These are phyloP conservation scores for Verticillium longisporum DNA, from an alignment of 2,329 filamentous ascomycete genomes.

Conservation along the genomic window DNA sequence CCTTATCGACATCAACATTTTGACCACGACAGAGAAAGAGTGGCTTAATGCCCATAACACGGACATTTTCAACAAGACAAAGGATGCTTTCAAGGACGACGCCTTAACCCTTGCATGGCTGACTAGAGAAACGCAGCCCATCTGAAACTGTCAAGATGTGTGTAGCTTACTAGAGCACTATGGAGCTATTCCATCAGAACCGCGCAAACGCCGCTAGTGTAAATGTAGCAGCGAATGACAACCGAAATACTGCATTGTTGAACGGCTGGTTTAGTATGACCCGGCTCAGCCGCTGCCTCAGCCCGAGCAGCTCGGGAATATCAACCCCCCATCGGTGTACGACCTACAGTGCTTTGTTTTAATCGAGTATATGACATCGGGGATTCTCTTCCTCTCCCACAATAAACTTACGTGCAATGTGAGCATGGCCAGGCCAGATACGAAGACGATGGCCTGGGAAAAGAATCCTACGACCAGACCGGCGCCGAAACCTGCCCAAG, in stretches of 20 bases:
- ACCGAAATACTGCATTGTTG: conserved; percentile 7
- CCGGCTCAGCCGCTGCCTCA: conserved; percentile 23
- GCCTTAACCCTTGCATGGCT: conserved; percentile 71
- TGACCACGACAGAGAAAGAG: conserved; percentile 67
- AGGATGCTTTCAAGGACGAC: conserved; percentile 67
- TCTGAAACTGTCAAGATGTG: conserved; percentile 18
- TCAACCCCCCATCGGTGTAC: conserved; percentile 25
- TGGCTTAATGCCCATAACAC: conserved; percentile 86
- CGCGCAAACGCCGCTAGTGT: conserved; percentile 48
- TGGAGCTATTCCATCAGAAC: conserved; percentile 30
- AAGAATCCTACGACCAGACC: conserved; percentile 64
- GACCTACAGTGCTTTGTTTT: conserved; percentile 14
- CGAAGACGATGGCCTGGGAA: conserved; percentile 60
- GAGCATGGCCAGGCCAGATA: conserved; percentile 59
- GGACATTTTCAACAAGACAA: conserved; percentile 77
- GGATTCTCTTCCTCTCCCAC: background rate
- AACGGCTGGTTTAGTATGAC: conserved; percentile 4
- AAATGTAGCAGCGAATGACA: conserved; percentile 66
- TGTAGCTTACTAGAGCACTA: background rate
- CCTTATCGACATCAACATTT: conserved; percentile 66
- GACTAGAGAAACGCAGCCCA: conserved; percentile 72
- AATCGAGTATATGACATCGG: background rate
- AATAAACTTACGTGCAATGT: conserved; percentile 50
- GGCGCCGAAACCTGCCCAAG: conserved; percentile 46
- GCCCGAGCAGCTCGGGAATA: conserved; percentile 19